Percentiles rank a stretch among this genome's conserved stretches.
Evolutionary conservation across 108 stramenopile genomes (phyloP).

Genomic region (Skeletonema potamos): DNA sequence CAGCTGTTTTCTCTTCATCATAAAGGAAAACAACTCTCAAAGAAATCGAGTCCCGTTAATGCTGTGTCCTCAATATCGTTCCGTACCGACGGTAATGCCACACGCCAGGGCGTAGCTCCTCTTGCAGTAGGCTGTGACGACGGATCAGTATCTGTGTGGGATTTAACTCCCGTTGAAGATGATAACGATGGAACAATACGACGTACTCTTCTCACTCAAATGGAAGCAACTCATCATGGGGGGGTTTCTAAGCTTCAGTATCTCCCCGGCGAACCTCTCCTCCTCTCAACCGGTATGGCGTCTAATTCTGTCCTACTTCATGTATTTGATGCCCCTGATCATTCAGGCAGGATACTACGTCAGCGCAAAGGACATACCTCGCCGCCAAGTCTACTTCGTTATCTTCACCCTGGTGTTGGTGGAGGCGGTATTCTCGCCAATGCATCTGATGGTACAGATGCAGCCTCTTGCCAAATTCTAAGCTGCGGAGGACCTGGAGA

Average conservation of each 20-base stretch:
- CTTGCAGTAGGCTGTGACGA: slow-evolving; percentile 77
- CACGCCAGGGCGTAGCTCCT: slow-evolving; percentile 76
- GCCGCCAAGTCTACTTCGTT: slow-evolving; percentile 68
- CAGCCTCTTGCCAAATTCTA: slow-evolving; percentile 77
- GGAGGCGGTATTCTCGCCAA: slow-evolving; percentile 65
- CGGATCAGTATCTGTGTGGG: slow-evolving; percentile 84
- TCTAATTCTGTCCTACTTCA: slow-evolving; percentile 77
- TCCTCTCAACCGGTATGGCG: slow-evolving; percentile 66
- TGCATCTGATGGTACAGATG: slow-evolving; percentile 79
- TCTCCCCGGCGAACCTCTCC: slow-evolving; percentile 79
- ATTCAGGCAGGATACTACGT: slow-evolving; percentile 72
- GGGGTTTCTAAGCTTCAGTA: slow-evolving; percentile 73
- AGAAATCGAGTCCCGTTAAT: slow-evolving; percentile 7
- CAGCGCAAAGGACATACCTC: slow-evolving; percentile 77
- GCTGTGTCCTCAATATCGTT: slow-evolving; percentile 79
- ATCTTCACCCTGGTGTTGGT: slow-evolving; percentile 66
- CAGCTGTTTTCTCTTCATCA: slow-evolving; percentile 71
- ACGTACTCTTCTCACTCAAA: slow-evolving; percentile 62
- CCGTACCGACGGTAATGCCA: slow-evolving; percentile 79
- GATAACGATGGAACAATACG: slow-evolving; percentile 38
- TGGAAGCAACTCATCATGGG: slow-evolving; percentile 70
- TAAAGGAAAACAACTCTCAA: slow-evolving; percentile 15
- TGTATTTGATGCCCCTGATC: slow-evolving; percentile 86
- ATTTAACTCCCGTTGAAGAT: slow-evolving; percentile 67
- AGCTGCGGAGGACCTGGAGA: slow-evolving; percentile 64